Base-by-base conservation (phyloP, 208 protist genomes). In the Trypanosoma scelopori region DNA sequence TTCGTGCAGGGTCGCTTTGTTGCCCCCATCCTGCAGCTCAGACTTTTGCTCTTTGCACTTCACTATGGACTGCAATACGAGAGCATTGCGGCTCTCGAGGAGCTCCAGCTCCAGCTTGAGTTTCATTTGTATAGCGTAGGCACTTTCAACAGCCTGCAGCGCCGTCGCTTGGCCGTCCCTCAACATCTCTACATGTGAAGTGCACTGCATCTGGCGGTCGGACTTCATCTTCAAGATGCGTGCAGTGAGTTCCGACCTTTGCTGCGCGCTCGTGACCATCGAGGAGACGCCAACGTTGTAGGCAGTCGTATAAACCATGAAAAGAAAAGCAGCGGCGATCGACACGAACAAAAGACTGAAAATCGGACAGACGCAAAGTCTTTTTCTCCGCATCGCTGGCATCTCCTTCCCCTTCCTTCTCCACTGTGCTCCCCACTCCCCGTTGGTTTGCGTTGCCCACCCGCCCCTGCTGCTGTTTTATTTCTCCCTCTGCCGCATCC, bases 271-370 rank as follows among this genome's bases (percentile, higher is more conserved):
- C 39, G 39, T 28, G 20, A 30, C 52, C 52, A 60, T 45, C 12
- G 53, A 69, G 9, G 22, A n/a, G 15, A 28, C 18, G 3, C 63
- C 63, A 18, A 69, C 41, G 39, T 3, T 37, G 32, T 60, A 69
- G 11, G 63, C 63, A 7, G 42, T 61, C 20, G 52, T 6, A 22
- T 69, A 69, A 0, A 69, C 63, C 5, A 27, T 42, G 1, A 61
- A 13, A 41, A 49, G 41, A 37, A 50, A 0, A 13, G 27, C 0
- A 20, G 49, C 5, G 23, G 11, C 5, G 20, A 6, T n/a, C 27
- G 32, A 2, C 0, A 52, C 22, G 1, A 59, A n/a, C n/a, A 18
- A 47, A 59, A 30, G 3, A 42, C 12, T 22, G 16, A 67, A 47
- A 28, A 37, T 16, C 35, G 39, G 37, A 13, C 35, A 13, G 27